phyloP scores from a whole-genome alignment of 2,329 filamentous ascomycete genomes.

The Aspergillus bombycis region DNA sequence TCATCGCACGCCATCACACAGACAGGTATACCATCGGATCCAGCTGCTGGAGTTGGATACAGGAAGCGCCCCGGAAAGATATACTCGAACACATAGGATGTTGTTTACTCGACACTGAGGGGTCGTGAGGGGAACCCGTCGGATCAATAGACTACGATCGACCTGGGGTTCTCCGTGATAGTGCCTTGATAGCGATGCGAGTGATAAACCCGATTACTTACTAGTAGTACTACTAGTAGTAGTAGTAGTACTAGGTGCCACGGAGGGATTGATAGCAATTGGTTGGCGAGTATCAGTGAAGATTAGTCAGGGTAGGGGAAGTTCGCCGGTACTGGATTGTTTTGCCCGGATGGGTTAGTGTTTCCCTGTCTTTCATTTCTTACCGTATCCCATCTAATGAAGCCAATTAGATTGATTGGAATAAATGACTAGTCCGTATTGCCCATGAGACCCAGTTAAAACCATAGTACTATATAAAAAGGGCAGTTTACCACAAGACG shows the following conservation, averaged over 20 bases:
- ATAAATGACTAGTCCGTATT: neutral
- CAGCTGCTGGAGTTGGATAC: slow-evolving; percentile 20
- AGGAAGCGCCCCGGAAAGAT: neutral
- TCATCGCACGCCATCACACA: neutral
- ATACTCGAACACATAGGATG: neutral
- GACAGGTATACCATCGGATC: slow-evolving; percentile 13
- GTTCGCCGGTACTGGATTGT: slow-evolving; percentile 16
- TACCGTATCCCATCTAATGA: neutral
- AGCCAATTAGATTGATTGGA: neutral
- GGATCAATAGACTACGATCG: neutral
- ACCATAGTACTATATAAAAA: neutral
- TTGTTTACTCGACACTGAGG: slow-evolving; percentile 5
- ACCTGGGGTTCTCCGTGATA: neutral
- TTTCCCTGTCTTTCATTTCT: slow-evolving; percentile 15
- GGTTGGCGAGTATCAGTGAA: neutral
- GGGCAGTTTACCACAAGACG: neutral
- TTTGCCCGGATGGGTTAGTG: slow-evolving; percentile 26
- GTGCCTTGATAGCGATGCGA: neutral
- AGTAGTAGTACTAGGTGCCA: no score
- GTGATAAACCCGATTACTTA: neutral
- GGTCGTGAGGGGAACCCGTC: slow-evolving; percentile 8
- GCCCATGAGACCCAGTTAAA: neutral
- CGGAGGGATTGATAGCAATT: neutral
- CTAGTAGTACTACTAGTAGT: no score
- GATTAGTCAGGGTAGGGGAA: slow-evolving; percentile 1